These are phyloP conservation scores for Cornus florida DNA, from an alignment of 148 eudicot species.

Conservation along the genomic window DNA sequence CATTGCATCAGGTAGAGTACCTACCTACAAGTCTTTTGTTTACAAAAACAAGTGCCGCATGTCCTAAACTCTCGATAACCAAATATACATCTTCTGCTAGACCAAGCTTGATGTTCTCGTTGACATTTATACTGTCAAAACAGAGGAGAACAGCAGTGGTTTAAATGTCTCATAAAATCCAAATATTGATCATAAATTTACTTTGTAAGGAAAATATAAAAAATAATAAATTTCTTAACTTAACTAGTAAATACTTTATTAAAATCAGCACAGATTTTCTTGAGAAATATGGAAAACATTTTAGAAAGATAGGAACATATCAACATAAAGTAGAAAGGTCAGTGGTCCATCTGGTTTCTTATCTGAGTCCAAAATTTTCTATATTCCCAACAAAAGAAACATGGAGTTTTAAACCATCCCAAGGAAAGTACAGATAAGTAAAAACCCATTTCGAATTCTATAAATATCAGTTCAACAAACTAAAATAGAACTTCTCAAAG, in stretches of 20 bases:
- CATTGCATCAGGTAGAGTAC: conserved; percentile 10
- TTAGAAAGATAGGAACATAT: background rate
- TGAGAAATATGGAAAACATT: background rate
- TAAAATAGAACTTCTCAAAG: background rate
- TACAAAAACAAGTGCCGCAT: conserved; percentile 52
- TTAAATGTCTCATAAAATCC: background rate
- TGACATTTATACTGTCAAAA: conserved; percentile 35
- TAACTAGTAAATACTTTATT: background rate
- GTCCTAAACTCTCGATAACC: conserved; percentile 45
- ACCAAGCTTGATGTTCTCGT: conserved; percentile 16
- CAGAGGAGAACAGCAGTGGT: background rate
- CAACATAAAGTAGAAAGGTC: background rate
- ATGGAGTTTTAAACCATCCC: background rate
- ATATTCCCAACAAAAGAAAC: background rate
- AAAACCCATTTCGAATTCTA: background rate
- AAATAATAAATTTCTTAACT: background rate
- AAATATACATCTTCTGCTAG: conserved; percentile 26
- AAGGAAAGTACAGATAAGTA: background rate
- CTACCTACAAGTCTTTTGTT: conserved; percentile 45
- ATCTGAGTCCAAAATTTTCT: too few species aligned
- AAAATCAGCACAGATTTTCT: background rate
- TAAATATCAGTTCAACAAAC: background rate
- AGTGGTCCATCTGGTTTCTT: background rate
- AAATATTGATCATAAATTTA: background rate
- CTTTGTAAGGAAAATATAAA: background rate